Percentiles rank a stretch among this genome's conserved stretches.
Evolutionary conservation across 2,329 filamentous ascomycete species (phyloP).

Genomic region (Beauveria pseudobassiana): DNA sequence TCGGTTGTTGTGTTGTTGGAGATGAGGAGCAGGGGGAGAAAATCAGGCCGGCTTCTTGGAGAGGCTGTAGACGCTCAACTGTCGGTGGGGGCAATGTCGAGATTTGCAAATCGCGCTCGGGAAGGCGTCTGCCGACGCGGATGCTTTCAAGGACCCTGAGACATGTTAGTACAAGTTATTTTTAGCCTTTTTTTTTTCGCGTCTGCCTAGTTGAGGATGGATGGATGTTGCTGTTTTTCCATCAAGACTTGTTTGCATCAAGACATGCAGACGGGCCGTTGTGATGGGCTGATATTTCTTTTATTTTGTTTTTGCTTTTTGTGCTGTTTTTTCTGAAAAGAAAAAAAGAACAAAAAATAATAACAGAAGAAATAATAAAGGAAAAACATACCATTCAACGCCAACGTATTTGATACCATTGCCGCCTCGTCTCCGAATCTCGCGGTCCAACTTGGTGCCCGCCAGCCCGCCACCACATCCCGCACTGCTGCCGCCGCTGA

Average conservation of each 20-base stretch:
- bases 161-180: neutral
- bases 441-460: constrained; percentile 71
- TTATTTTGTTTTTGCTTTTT: too few species aligned
- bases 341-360: neutral
- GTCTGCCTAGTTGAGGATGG: too few species aligned
- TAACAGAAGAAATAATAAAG: neutral
- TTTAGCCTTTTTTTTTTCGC: neutral
- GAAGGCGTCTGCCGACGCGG: constrained; percentile 63
- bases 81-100: constrained; percentile 54
- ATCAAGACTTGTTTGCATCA: too few species aligned
- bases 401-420: constrained; percentile 70
- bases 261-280: too few species aligned
- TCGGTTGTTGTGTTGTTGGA: neutral
- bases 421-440: constrained; percentile 61
- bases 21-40: too few species aligned
- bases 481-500: constrained; percentile 16
- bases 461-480: constrained; percentile 62
- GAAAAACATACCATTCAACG: constrained; percentile 63
- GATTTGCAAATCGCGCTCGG: constrained; percentile 64
- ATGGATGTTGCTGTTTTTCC: too few species aligned
- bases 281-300: too few species aligned
- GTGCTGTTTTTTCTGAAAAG: neutral
- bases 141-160: constrained; percentile 75
- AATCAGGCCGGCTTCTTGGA: neutral
- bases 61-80: constrained; percentile 52